These are phyloP conservation scores for Pseudogymnoascus pannorum DNA, from an alignment of 2,329 filamentous ascomycete species.

Conservation along the genomic window DNA sequence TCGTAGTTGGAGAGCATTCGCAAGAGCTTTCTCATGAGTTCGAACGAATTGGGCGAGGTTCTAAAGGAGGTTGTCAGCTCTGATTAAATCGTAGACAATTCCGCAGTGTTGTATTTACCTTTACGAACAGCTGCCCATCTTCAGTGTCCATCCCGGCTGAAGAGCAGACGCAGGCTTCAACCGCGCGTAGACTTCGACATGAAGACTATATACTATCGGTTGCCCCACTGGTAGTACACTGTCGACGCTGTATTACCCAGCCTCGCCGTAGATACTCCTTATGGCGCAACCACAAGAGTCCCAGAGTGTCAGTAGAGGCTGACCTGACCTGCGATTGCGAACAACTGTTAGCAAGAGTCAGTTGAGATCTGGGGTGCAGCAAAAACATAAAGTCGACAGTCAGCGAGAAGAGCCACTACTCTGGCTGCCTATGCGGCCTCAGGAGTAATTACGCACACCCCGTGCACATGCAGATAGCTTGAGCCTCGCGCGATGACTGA, in stretches of 20 bases:
- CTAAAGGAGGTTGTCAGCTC: slow-evolving; percentile 41
- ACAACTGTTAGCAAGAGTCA: slow-evolving; percentile 1
- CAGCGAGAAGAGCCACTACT: neutral
- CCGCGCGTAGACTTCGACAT: slow-evolving; percentile 7
- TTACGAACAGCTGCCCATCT: slow-evolving; percentile 85
- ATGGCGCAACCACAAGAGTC: slow-evolving; percentile 6
- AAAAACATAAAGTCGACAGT: neutral
- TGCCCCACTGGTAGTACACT: slow-evolving; percentile 8
- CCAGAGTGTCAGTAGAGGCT: slow-evolving; percentile 3
- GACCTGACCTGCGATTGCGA: neutral
- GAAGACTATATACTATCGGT: slow-evolving; percentile 9
- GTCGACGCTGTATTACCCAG: slow-evolving; percentile 8
- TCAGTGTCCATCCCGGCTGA: slow-evolving; percentile 51
- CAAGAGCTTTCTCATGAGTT: slow-evolving; percentile 93
- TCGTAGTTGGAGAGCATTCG: slow-evolving; percentile 86
- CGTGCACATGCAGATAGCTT: neutral
- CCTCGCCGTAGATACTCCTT: neutral
- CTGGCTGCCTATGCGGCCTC: neutral
- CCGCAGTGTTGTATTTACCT: slow-evolving; percentile 47
- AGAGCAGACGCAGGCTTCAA: slow-evolving; percentile 10
- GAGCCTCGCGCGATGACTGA: neutral
- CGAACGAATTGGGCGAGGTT: slow-evolving; percentile 94
- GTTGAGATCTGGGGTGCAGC: neutral
- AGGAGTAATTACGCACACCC: neutral
- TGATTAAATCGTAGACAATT: neutral